Base-by-base conservation (phyloP, 306 rosid genomes). In the Astragalus membranaceus region DNA sequence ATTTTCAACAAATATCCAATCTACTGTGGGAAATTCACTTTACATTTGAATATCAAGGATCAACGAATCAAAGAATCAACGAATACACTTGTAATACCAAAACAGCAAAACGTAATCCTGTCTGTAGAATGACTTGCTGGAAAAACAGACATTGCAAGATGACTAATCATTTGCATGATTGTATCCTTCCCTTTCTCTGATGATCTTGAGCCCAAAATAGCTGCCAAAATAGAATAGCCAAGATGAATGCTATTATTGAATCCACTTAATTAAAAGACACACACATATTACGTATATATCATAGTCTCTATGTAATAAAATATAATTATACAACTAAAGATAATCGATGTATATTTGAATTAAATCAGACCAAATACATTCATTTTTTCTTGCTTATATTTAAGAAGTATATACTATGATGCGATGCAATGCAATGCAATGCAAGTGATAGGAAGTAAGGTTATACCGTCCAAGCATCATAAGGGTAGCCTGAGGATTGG, bases 401-500 rank as follows among this genome's bases (percentile, higher is more conserved):
- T 3, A 26, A 26, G 30, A 26, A 26, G 30, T 26, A 26, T 26
- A 26, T 26, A 26, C 30, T 26, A 26, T 26, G 30, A 26, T 26
- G 30, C 30, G 3, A 26, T 26, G 30, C 30, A 26, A 58, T 7
- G n/a, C 5, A 14, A 26, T 26, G 30, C 30, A 26, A 58, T 7
- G n/a, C 5, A 14, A n/a, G 42, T 8, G 10, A n/a, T 26, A 26
- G 30, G 30, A 26, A 26, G 30, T 26, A 26, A 3, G 2, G 10
- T 0, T 1, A 66, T 10, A 5, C 67, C 67, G 41, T 41, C 99
- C 99, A 3, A 91, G 91, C 99, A 95, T 91, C 88, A 91, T 79
- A 0, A 89, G 50, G 9, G 97, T 91, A 16, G 99, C 96, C 79
- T 95, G 99, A 75, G 99, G 99, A 73, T 93, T 93, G 7, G 97